These are phyloP conservation scores for Quercus tomentella DNA, from an alignment of 331 rosid species.

Conservation along the genomic window DNA sequence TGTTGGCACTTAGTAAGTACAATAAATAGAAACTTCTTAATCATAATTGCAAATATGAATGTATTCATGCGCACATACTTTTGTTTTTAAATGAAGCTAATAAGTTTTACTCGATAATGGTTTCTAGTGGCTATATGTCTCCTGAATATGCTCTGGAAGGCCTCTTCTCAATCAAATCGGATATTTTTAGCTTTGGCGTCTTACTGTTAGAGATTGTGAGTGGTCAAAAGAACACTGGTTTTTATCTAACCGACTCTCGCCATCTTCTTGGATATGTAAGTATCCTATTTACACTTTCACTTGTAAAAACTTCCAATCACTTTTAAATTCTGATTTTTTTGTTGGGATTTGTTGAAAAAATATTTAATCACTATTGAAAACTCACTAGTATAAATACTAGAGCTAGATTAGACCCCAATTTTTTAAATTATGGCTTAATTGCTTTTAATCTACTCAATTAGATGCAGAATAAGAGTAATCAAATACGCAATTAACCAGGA, in stretches of 20 bases:
- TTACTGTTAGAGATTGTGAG: constrained; percentile 15
- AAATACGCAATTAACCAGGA: no score
- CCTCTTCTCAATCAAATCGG: not conserved
- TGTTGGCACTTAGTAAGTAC: not conserved
- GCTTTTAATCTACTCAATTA: no score
- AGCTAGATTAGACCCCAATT: no score
- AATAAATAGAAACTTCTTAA: no score
- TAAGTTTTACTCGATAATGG: not conserved
- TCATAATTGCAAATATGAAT: not conserved
- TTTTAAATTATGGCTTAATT: no score
- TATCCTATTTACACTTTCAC: not conserved
- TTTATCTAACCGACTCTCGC: not conserved
- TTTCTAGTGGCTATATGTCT: not conserved
- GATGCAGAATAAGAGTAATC: no score
- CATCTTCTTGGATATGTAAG: constrained; percentile 29
- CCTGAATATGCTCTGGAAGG: not conserved
- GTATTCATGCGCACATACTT: not conserved
- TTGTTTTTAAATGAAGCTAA: not conserved
- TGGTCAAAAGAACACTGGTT: constrained; percentile 15
- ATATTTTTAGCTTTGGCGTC: not conserved
- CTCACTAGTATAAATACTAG: no score
- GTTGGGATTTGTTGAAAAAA: no score
- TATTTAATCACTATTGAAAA: no score
- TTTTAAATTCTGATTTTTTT: not conserved
- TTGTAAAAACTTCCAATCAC: not conserved